Evolutionary conservation across 768 basidiomycete genomes (phyloP).

Genomic region (Leccinum boreale): DNA sequence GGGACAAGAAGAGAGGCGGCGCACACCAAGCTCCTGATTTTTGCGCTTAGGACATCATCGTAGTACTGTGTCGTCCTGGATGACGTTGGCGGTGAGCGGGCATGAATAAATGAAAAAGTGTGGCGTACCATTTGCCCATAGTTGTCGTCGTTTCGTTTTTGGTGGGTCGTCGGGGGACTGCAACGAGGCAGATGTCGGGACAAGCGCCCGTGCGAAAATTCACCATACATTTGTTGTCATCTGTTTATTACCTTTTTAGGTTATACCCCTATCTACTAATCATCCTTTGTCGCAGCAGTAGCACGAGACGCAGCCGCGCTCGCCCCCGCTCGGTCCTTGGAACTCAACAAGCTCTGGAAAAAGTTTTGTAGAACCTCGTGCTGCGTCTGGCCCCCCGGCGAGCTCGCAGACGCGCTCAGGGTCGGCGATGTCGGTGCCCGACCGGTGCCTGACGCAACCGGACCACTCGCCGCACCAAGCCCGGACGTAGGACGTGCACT

Average conservation of each 20-base stretch:
- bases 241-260: slow-evolving; percentile 10
- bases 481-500: slow-evolving; percentile 33
- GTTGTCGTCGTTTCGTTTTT: slow-evolving; percentile 13
- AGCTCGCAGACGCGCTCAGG: slow-evolving; percentile 37
- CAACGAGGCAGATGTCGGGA: slow-evolving; percentile 27
- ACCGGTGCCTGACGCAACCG: slow-evolving; percentile 30
- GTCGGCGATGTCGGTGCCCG: slow-evolving; percentile 41
- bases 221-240: slow-evolving; percentile 10
- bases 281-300: neutral
- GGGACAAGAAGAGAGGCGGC: slow-evolving; percentile 22
- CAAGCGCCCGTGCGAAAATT: slow-evolving; percentile 22
- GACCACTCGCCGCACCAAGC: slow-evolving; percentile 37
- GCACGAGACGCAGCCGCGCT: slow-evolving; percentile 30
- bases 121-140: slow-evolving; percentile 75
- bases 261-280: neutral
- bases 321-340: slow-evolving; percentile 53
- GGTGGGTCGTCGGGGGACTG: slow-evolving; percentile 7
- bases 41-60: slow-evolving; percentile 70
- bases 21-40: slow-evolving; percentile 78
- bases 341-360: slow-evolving; percentile 77
- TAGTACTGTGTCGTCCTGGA: slow-evolving; percentile 67
- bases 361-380: slow-evolving; percentile 86
- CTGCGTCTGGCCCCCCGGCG: slow-evolving; percentile 59
- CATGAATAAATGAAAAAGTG: neutral
- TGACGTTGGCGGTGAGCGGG: neutral